A percentile compares a stretch with the other conserved stretches of the same genome.
phyloP scores from a whole-genome alignment of 108 stramenopile genomes.

The Epithemia pelagica region DNA sequence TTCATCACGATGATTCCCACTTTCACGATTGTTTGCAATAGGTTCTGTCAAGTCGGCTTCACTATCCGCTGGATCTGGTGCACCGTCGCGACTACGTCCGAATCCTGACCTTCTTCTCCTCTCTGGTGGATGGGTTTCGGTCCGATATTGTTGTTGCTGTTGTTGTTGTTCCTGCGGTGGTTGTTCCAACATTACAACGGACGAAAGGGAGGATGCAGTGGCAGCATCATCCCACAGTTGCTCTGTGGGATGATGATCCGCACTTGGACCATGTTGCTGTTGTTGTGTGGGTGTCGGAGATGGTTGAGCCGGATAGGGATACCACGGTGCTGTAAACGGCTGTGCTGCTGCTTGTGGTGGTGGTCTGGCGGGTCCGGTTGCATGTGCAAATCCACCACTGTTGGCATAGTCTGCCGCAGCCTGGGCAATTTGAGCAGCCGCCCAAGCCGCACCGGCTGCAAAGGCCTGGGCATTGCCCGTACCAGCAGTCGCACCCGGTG shows the following conservation, averaged over 20 bases:
- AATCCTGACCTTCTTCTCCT: too few species aligned
- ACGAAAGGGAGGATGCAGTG: neutral
- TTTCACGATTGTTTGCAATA: neutral
- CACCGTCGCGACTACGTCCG: neutral
- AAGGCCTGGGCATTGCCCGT: neutral
- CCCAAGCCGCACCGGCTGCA: conserved; percentile 76
- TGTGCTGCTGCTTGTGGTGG: neutral
- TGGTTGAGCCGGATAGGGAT: neutral
- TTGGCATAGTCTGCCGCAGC: conserved; percentile 21
- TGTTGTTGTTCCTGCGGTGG: too few species aligned
- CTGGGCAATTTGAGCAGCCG: conserved; percentile 62
- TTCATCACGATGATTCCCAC: neutral
- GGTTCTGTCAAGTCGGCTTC: neutral
- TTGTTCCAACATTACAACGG: neutral
- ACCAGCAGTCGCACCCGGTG: neutral
- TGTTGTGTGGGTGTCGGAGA: neutral
- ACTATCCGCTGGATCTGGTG: neutral
- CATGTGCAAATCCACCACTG: neutral
- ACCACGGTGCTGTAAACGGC: neutral
- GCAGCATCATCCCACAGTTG: neutral
- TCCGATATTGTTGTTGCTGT: too few species aligned
- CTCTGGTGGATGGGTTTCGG: too few species aligned
- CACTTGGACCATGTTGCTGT: neutral
- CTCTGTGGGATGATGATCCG: too few species aligned
- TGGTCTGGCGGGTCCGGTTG: too few species aligned